Percentiles rank a stretch among this genome's conserved stretches.
Evolutionary conservation across 2,329 filamentous ascomycete genomes (phyloP).

Genomic region (Xylaria hypoxylon): DNA sequence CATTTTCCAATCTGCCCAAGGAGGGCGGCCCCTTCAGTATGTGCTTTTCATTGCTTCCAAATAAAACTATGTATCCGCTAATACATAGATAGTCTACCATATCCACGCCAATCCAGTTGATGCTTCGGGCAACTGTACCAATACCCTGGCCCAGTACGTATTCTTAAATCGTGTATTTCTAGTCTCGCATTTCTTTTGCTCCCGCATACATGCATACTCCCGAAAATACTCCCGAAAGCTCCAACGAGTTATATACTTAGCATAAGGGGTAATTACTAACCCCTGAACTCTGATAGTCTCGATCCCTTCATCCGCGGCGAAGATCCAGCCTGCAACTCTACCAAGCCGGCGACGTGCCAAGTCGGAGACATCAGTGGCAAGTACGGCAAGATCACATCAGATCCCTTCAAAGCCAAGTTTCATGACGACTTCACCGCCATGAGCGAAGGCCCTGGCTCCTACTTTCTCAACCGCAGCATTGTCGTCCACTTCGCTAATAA

Average conservation of each 20-base stretch:
- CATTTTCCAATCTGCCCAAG: conserved; percentile 69
- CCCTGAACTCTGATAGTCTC: conserved; percentile 52
- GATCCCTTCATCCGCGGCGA: conserved; percentile 77
- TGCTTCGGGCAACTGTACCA: conserved; percentile 76
- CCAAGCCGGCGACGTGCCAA: conserved; percentile 73
- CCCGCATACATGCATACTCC: conserved; percentile 6
- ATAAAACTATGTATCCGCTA: conserved; percentile 23
- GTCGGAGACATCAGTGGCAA: conserved; percentile 83
- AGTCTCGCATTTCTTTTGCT: not conserved
- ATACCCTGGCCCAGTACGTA: conserved; percentile 67
- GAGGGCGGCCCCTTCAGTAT: conserved; percentile 70
- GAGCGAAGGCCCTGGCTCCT: conserved; percentile 61
- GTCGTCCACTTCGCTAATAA: conserved; percentile 73
- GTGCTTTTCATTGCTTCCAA: conserved; percentile 45
- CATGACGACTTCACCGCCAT: conserved; percentile 70
- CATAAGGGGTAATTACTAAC: conserved; percentile 19
- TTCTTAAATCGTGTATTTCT: conserved; percentile 10
- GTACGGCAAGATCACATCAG: conserved; percentile 68
- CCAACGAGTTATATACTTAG: conserved; percentile 6
- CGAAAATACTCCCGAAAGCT: not conserved
- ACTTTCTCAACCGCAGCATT: conserved; percentile 73
- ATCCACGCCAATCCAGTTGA: conserved; percentile 75
- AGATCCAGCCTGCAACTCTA: conserved; percentile 67
- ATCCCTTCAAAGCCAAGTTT: conserved; percentile 64
- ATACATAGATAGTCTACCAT: conserved; percentile 70